Evolutionary conservation across 257 asterid genomes (phyloP).

Genomic region (Jaltomata sinuosa): DNA sequence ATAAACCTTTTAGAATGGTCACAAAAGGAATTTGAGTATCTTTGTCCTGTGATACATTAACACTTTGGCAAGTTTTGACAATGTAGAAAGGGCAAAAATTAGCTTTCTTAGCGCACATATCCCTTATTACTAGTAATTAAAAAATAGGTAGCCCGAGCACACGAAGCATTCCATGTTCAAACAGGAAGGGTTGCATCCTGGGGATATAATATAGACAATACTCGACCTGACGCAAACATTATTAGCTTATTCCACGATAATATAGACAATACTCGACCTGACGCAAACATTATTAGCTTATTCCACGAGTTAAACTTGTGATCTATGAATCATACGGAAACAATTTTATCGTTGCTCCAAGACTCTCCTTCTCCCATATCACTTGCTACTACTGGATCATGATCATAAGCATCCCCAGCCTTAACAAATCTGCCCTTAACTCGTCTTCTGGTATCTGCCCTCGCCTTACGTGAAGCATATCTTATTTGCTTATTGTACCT

Average conservation of each 20-base stretch:
- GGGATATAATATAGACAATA: neutral
- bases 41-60: neutral
- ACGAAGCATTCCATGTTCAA: neutral
- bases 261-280: neutral
- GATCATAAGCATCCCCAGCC: slow-evolving; percentile 50
- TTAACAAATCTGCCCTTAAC: slow-evolving; percentile 87
- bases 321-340: neutral
- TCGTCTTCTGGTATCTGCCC: slow-evolving; percentile 81
- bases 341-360: neutral
- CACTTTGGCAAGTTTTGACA: neutral
- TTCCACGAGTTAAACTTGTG: neutral
- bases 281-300: neutral
- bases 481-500: slow-evolving; percentile 85
- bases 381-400: slow-evolving; percentile 31
- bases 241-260: too few relatives aligned
- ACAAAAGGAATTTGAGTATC: too few relatives aligned
- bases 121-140: slow-evolving; percentile 13
- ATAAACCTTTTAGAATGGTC: too few relatives aligned
- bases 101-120: slow-evolving; percentile 8
- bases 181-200: neutral
- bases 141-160: neutral
- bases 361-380: slow-evolving; percentile 11
- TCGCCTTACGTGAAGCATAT: slow-evolving; percentile 78
- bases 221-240: too few relatives aligned
- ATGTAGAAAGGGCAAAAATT: neutral